phyloP scores from a whole-genome alignment of 176 grass and related monocot genomes.

The Musa schizocarpa region DNA sequence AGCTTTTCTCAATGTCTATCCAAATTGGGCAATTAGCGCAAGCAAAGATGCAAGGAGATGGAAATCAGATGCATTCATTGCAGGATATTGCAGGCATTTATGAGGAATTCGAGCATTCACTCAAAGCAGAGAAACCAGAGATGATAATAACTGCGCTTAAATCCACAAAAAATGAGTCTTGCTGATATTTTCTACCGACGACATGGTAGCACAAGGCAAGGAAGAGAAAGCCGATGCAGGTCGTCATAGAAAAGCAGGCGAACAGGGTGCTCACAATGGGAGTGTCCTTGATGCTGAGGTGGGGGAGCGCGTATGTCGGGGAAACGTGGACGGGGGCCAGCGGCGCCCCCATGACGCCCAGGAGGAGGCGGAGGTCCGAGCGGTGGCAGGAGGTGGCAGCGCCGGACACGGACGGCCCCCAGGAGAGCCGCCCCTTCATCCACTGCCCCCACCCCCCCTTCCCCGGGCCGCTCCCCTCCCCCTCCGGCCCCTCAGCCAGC shows the following conservation, averaged over 20 bases:
- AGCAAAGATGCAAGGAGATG: not conserved
- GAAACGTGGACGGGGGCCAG: constrained; percentile 19
- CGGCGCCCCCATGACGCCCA: constrained; percentile 21
- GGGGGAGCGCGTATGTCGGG: not conserved
- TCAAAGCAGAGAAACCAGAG: not conserved
- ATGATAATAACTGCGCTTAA: not conserved
- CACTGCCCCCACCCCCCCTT: constrained; percentile 19
- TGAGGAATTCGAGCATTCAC: not conserved
- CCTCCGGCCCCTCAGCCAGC: constrained; percentile 15
- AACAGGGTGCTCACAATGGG: constrained; percentile 10
- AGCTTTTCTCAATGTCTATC: not conserved
- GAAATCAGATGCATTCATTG: not conserved
- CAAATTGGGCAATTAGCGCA: not conserved
- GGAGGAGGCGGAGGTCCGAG: constrained; percentile 16
- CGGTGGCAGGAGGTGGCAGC: not conserved
- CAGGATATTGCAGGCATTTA: not conserved
- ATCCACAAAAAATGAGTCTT: not conserved
- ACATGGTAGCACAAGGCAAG: not conserved
- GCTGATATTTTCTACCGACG: not conserved
- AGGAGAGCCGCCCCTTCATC: constrained; percentile 10
- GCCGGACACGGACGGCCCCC: constrained; percentile 7
- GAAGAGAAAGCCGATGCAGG: not conserved
- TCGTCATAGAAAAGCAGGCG: not conserved
- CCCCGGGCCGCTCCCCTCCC: not conserved
- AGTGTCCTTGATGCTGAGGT: constrained; percentile 21